Base-by-base conservation (phyloP, 2,329 filamentous ascomycete species). In the Ilyonectria destructans region DNA sequence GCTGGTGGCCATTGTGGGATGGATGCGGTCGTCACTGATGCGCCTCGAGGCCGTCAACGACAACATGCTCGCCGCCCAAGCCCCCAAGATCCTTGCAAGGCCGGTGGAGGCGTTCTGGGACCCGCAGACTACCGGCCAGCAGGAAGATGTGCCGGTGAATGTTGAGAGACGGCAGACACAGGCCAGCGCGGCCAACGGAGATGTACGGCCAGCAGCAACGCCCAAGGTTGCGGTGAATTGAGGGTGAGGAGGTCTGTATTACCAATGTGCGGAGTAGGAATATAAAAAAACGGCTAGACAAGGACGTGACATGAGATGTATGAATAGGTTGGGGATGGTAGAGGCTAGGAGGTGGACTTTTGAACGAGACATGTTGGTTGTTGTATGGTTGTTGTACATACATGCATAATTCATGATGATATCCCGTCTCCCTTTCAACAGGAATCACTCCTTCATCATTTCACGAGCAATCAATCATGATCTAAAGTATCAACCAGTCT, bases 1-100 rank as follows among this genome's bases (percentile, higher is more conserved):
- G 31, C 79, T 90, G 56, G 85, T 87, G 2, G 87, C 87, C 58
- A 82, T 89, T 54, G 88, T 90, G 23, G 84, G 83, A 35, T 90
- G 87, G 86, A 87, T 90, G 82, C 82, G 88, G 48, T 80, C 81
- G 21, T 81, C 81, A 29, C 73, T 89, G 52, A 80, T 80, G 67
- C 80, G 82, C 65, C 79, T 90, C 55, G 88, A 89, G 76, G 81
- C 81, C 69, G 82, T 85, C 68, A 80, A 83, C 15, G 87, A 90
- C 71, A 80, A 83, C 43, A 75, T 75, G n/a, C 75, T 83, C 54
- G 49, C 80, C 55, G 67, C 76, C 19, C 70, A 78, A 60, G 75
- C 77, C 43, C 70, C 71, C 48, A 80, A 79, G 37, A 76, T 84
- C 6, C 69, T 85, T 40, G 71, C 73, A 29, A 78, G 77, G 72